These are phyloP conservation scores for Mallotus japonicus DNA, from an alignment of 441 rosid genomes.

Conservation along the genomic window DNA sequence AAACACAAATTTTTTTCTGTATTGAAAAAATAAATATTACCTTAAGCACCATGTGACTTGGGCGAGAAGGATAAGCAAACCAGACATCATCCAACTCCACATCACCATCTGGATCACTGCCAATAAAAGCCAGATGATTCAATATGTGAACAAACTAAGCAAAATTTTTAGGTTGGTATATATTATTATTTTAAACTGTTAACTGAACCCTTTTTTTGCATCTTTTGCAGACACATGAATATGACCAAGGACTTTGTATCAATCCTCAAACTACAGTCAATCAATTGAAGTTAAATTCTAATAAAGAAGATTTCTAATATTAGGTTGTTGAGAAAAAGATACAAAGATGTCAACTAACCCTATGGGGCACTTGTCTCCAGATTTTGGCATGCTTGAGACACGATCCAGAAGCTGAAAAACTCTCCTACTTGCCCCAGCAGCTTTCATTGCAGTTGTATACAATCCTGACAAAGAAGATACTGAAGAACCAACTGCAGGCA, in stretches of 20 bases:
- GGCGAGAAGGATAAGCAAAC: conserved; percentile 98
- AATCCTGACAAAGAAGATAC: conserved; percentile 75
- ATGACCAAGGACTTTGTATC: neutral
- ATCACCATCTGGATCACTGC: conserved; percentile 79
- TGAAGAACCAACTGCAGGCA: conserved; percentile 76
- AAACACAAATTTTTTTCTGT: neutral
- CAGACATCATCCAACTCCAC: conserved; percentile 87
- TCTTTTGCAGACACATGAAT: neutral
- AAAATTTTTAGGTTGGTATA: neutral
- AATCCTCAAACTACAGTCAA: neutral
- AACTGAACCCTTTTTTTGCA: neutral
- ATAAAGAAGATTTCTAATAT: neutral
- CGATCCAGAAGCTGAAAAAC: conserved; percentile 94
- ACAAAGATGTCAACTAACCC: conserved; percentile 43
- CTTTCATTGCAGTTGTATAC: conserved; percentile 92
- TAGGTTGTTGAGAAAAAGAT: neutral
- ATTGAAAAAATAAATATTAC: conserved; percentile 34
- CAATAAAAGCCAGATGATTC: conserved; percentile 2
- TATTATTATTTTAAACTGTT: neutral
- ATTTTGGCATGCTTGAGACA: conserved; percentile 65
- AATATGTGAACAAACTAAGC: conserved; percentile 1
- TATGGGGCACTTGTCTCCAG: conserved; percentile 76
- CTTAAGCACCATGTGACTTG: conserved; percentile 87
- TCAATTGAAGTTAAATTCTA: conserved; percentile 6
- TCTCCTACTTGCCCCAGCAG: conserved; percentile 95